A percentile compares a stretch with the other conserved stretches of the same genome.
Evolutionary conservation across 352 stramenopile species (phyloP).

Genomic region (Pythium aphanidermatum): DNA sequence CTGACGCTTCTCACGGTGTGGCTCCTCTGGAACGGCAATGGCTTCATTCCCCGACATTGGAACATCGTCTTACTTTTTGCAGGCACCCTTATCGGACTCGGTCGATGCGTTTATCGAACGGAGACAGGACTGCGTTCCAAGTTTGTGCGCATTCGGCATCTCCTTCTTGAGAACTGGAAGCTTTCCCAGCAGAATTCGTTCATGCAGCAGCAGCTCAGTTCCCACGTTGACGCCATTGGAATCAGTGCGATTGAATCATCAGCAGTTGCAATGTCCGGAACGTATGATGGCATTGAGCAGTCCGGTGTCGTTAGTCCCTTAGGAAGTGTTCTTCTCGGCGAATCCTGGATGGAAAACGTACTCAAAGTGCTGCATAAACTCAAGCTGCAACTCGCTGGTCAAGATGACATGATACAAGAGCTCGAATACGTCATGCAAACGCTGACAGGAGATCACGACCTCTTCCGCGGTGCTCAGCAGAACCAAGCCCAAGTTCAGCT

Average conservation of each 20-base stretch:
- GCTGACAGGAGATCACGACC: constrained; percentile 53
- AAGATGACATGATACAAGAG: constrained; percentile 32
- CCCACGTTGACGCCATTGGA: constrained; percentile 48
- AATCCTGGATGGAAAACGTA: constrained; percentile 73
- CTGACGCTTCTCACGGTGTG: constrained; percentile 25
- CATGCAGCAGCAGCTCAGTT: constrained; percentile 64
- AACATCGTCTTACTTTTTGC: constrained; percentile 43
- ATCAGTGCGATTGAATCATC: constrained; percentile 27
- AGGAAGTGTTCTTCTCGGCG: constrained; percentile 30
- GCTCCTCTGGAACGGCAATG: constrained; percentile 14
- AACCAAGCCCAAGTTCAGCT: neutral
- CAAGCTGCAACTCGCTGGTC: constrained; percentile 31
- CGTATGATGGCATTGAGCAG: constrained; percentile 6
- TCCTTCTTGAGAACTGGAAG: constrained; percentile 62
- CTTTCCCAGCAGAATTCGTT: constrained; percentile 51
- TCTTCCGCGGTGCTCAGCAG: constrained; percentile 29
- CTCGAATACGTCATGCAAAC: constrained; percentile 69
- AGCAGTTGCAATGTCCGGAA: too few species aligned
- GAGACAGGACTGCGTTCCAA: constrained; percentile 36
- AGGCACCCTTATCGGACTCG: constrained; percentile 29
- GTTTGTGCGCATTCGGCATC: constrained; percentile 46
- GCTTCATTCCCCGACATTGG: constrained; percentile 37
- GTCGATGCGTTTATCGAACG: constrained; percentile 30
- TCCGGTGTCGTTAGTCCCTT: constrained; percentile 8
- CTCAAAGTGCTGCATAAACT: constrained; percentile 48